phyloP scores from a whole-genome alignment of 2,329 filamentous ascomycete species.

The Dothiorella sarmentorum region DNA sequence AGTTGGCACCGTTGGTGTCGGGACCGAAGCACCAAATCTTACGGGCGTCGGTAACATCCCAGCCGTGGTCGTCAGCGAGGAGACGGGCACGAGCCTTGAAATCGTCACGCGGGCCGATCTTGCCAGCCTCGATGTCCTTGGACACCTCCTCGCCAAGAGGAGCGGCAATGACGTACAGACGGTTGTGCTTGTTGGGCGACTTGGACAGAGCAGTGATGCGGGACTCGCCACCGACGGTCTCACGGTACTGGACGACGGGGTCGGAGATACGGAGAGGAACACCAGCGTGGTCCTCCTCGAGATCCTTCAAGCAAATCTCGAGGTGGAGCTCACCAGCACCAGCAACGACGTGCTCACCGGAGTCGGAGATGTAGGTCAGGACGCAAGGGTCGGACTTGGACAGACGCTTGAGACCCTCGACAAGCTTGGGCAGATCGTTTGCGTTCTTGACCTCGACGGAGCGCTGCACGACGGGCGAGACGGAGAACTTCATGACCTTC shows the following conservation, averaged over 20 bases:
- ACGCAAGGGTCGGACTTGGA: slow-evolving; percentile 99
- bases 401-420: slow-evolving; percentile 99
- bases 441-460: slow-evolving; percentile 99
- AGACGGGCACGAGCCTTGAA: slow-evolving; percentile 97
- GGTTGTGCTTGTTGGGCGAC: slow-evolving; percentile 99
- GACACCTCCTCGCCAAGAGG: slow-evolving; percentile 90
- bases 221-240: slow-evolving; percentile 81
- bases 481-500: slow-evolving; percentile 99
- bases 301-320: slow-evolving; percentile 99
- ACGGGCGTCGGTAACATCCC: slow-evolving; percentile 99
- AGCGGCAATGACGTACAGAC: slow-evolving; percentile 92
- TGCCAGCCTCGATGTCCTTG: slow-evolving; percentile 84
- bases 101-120: slow-evolving; percentile 93
- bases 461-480: slow-evolving; percentile 96
- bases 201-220: slow-evolving; percentile 97
- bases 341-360: slow-evolving; percentile 97
- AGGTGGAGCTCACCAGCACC: slow-evolving; percentile 99
- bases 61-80: slow-evolving; percentile 94
- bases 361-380: slow-evolving; percentile 80
- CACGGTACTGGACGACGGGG: slow-evolving; percentile 97
- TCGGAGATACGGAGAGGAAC: slow-evolving; percentile 97
- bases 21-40: slow-evolving; percentile 99
- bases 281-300: slow-evolving; percentile 98
- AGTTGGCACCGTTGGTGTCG: slow-evolving; percentile 95
- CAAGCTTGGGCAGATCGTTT: slow-evolving; percentile 98